Evolutionary conservation across 805 yeast genomes (phyloP).

Genomic region (Ogataea polymorpha): DNA sequence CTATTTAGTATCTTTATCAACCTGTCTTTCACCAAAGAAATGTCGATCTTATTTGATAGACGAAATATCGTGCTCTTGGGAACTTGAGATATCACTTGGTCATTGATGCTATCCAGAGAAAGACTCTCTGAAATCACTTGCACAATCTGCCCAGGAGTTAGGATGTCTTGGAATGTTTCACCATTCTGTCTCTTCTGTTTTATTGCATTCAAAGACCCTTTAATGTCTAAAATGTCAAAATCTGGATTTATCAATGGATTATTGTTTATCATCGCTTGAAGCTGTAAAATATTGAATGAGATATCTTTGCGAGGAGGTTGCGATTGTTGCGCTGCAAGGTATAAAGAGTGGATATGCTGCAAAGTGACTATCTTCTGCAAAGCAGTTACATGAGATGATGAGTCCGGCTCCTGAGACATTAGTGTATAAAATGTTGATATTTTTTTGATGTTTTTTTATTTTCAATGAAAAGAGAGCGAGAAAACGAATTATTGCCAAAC

Average conservation of each 20-base stretch:
- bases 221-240: slow-evolving; percentile 33
- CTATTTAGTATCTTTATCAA: slow-evolving; percentile 32
- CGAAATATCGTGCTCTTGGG: slow-evolving; percentile 34
- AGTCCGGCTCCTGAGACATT: slow-evolving; percentile 5
- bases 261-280: slow-evolving; percentile 36
- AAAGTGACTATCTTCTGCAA: slow-evolving; percentile 36
- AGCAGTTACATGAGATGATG: slow-evolving; percentile 27
- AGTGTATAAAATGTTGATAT: no score
- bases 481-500: neutral
- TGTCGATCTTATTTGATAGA: slow-evolving; percentile 30
- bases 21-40: slow-evolving; percentile 33
- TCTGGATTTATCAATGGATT: slow-evolving; percentile 36
- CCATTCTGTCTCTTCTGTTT: slow-evolving; percentile 23
- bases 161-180: slow-evolving; percentile 18
- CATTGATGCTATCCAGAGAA: slow-evolving; percentile 29
- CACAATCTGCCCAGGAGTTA: slow-evolving; percentile 35
- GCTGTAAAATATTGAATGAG: slow-evolving; percentile 35
- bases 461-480: slow-evolving; percentile 5
- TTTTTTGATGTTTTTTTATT: no score
- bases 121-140: slow-evolving; percentile 36
- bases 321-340: slow-evolving; percentile 32
- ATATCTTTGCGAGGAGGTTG: slow-evolving; percentile 34
- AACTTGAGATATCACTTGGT: slow-evolving; percentile 31
- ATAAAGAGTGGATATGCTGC: slow-evolving; percentile 36
- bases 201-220: slow-evolving; percentile 25